These are phyloP conservation scores for Candida silvicultrix DNA, from an alignment of 805 yeast species.

Conservation along the genomic window DNA sequence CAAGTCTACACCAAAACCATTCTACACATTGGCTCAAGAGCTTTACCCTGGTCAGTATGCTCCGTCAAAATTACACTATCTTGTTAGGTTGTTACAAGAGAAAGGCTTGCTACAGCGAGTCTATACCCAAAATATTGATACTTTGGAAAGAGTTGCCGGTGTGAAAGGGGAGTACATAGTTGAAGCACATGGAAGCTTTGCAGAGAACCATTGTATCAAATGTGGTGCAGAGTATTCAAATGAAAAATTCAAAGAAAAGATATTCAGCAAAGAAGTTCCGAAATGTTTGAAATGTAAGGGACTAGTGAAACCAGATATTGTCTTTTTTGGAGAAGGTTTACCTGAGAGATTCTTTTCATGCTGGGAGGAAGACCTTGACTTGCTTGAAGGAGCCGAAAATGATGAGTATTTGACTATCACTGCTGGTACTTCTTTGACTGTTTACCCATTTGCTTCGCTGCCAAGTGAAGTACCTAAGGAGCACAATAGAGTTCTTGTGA, in stretches of 20 bases:
- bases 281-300: slow-evolving; percentile 63
- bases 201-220: slow-evolving; percentile 73
- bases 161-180: slow-evolving; percentile 56
- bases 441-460: slow-evolving; percentile 82
- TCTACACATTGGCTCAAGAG: slow-evolving; percentile 78
- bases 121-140: slow-evolving; percentile 91
- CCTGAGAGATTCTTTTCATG: slow-evolving; percentile 63
- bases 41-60: slow-evolving; percentile 81
- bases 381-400: slow-evolving; percentile 17
- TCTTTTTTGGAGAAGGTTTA: slow-evolving; percentile 86
- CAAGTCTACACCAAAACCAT: slow-evolving; percentile 70
- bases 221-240: slow-evolving; percentile 53
- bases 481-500: slow-evolving; percentile 59
- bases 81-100: slow-evolving; percentile 62
- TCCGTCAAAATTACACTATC: slow-evolving; percentile 78
- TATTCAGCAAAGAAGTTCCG: slow-evolving; percentile 29
- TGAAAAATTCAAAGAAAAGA: slow-evolving; percentile 34
- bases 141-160: slow-evolving; percentile 83
- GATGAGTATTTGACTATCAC: slow-evolving; percentile 69
- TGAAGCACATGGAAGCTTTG: slow-evolving; percentile 96
- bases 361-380: slow-evolving; percentile 50
- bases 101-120: slow-evolving; percentile 58
- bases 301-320: slow-evolving; percentile 86
- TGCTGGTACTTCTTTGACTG: slow-evolving; percentile 90
- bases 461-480: slow-evolving; percentile 55